Conservation (phyloP, 179 eudicot species). For the Sideroxylon spinosum region DNA sequence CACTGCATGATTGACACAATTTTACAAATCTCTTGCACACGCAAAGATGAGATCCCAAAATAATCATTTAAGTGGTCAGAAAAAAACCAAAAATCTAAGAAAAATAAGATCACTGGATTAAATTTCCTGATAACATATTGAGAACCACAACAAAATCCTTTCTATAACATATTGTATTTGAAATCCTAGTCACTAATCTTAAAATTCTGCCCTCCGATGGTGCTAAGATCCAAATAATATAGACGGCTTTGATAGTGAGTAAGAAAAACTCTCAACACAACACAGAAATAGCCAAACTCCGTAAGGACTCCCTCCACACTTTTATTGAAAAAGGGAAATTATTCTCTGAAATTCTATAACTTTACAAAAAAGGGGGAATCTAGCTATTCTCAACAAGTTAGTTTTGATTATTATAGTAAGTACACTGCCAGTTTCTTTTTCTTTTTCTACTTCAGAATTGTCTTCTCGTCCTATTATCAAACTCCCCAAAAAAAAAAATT, state of each 20-base stretch:
- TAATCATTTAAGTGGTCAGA: not conserved
- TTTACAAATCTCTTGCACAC: constrained; percentile 3
- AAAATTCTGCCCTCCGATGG: not conserved
- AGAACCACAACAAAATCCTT: not conserved
- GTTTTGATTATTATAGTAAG: too few species aligned
- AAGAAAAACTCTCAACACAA: too few species aligned
- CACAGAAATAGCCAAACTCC: too few species aligned
- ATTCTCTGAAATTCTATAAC: too few species aligned
- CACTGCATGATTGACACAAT: not conserved
- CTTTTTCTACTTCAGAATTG: too few species aligned
- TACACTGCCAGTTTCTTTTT: too few species aligned
- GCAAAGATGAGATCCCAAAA: not conserved
- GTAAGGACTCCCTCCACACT: too few species aligned
- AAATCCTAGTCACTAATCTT: not conserved
- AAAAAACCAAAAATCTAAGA: not conserved
- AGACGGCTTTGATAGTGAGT: not conserved
- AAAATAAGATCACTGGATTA: not conserved
- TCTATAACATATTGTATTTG: not conserved
- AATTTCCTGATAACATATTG: not conserved
- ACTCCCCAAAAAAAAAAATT: too few species aligned
- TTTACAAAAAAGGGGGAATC: too few species aligned
- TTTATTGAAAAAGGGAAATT: too few species aligned
- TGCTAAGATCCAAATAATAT: not conserved
- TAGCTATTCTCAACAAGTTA: too few species aligned
- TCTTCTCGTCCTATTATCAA: too few species aligned